Base-by-base conservation (phyloP, 306 rosid genomes). In the Castanea crenata region DNA sequence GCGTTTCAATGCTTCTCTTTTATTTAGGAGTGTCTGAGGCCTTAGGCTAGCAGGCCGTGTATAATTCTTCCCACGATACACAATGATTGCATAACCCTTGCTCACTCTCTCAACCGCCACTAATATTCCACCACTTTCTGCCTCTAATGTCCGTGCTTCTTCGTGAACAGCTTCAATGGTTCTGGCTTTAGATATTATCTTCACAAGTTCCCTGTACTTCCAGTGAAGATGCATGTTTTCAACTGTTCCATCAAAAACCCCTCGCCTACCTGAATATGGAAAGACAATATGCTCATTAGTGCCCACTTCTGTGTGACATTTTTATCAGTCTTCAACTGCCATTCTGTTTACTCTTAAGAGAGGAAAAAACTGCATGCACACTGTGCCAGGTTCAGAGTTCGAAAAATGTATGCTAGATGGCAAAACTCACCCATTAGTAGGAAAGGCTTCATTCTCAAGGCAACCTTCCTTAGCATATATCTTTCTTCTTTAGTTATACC, bases 171-270 rank as follows among this genome's bases (percentile, higher is more conserved):
- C 75, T 81, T 84, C 86, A 74, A 77, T 73, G 86, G 73, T 91
- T 78, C 78, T 78, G 67, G 76, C 86, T 49, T 81, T 85, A 80
- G 88, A 83, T 59, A 94, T 83, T 79, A 94, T 83, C 91, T 94
- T 94, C 81, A 92, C 92, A 10, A 94, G 97, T 82, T 94, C 99
- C 85, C 97, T 92, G 78, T 94, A 94, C 83, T 94, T 94, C 99
- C 97, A 94, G 84, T 94, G 99, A 74, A 94, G 99, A 81, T 94
- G 97, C 99, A 94, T 91, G 87, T 94, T 94, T 88, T 94, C 97
- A 34, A 94, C 87, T 4, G 99, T 94, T 81, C 99, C 97, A 87
- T 83, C 97, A 83, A 92, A 94, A 84, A 91, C 91, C 63, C 97
- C 97, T 61, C 97, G 86, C 76, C 93, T 86, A 81, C 97, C 97